Base-by-base conservation (phyloP, 805 yeast species). In the Geotrichum ghanense region DNA sequence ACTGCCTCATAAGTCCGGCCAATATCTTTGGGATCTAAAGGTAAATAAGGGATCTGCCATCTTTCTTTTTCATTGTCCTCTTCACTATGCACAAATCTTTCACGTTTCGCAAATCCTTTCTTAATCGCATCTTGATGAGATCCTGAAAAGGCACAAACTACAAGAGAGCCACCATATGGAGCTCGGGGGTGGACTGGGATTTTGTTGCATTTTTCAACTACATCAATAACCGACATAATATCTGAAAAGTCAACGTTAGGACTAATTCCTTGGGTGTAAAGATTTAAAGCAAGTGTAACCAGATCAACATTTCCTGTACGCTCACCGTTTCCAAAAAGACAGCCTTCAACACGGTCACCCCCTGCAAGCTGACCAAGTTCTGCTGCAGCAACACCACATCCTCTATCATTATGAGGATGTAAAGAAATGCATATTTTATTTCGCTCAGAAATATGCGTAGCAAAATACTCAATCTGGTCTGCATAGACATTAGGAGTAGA, bases 1-100 rank as follows among this genome's bases (percentile, higher is more conserved):
- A 85, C 83, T n/a, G 94, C 92, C 65, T 85, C 95, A 67, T 85
- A 85, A n/a, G 82, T 82, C 63, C 92, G 76, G 45, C 94, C 94
- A 56, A 84, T 80, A 62, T 85, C 94, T 54, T 75, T 71, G 42
- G 95, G 95, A 60, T 84, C 95, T 58, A 85, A 71, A 23, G 95
- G 94, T 54, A 84, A 72, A 66, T 84, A 84, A 17, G 95, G 95
- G 49, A 84, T 70, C 56, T 74, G 70, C 95, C 94, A 84, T 44
- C 44, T 21, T 31, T 39, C 39, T 4, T 46, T 22, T 26, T 43
- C 50, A 20, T 27, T 44, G 22, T 37, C 47, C 19, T 27, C 23
- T 7, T 39, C 39, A n/a, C 48, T 6, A n/a, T 31, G 37, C 25
- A 22, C 25, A 39, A 39, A 4, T 24, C 21, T 39, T 40, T 47